Base-by-base conservation (phyloP, 1,139 yeast genomes). In the Blastobotrys buckinghamii region DNA sequence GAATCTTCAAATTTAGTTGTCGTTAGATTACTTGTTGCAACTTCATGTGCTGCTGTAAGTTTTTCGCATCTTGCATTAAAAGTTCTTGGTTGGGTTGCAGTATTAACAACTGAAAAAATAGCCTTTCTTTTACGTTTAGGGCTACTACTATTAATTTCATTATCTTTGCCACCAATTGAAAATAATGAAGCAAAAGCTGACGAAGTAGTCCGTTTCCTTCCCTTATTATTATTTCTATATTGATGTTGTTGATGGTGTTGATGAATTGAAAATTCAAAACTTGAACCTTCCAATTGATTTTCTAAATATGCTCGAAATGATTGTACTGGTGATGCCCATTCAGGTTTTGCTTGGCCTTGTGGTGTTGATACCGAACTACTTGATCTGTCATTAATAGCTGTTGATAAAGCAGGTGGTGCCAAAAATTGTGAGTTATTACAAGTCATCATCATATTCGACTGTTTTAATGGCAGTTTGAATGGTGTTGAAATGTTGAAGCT, bases 301-400 rank as follows among this genome's bases (percentile, higher is more conserved):
- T 22, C 24, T 47, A 58, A 39, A 42, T 58, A 59, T 2, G 53
- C 40, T 40, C 55, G 52, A 50, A 58, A 55, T 35, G 60, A 53
- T 24, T 47, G 44, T 27, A 47, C 56, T 10, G 59, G 59, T 16
- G 59, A 45, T n/a, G 60, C 59, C 60, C 60, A 57, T 41, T 58
- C 61, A 1, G 61, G 61, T 8, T 51, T 56, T n/a, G 61, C 61
- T 29, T 26, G 41, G 20, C 44, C 30, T 22, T 45, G 39, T 19
- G 44, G 19, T 5, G 48, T 33, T n/a, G 32, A 32, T 30, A 41
- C 44, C 9, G 44, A 32, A 17, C 32, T 20, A n/a, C 27, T 12
- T 13, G 38, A 16, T 13, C 24, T 12, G 3, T 20, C 24, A 13
- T 16, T 26, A 27, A n/a, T 27, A 3, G 26, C 16, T 6, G 46